Evolutionary conservation across 2,329 filamentous ascomycete genomes (phyloP).

Genomic region (Apiospora aurea): DNA sequence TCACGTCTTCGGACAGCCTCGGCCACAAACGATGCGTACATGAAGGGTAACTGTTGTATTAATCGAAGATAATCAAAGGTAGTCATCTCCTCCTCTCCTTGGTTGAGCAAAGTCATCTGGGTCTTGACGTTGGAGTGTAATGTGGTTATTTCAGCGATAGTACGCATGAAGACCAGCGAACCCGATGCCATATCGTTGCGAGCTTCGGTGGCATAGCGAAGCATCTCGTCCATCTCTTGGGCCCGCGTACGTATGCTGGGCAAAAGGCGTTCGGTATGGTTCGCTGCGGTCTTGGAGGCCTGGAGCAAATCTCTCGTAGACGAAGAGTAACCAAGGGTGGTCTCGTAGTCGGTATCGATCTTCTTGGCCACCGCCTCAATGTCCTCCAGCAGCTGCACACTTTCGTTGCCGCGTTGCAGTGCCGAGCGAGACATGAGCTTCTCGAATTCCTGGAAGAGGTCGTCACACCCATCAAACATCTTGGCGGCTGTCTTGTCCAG

Average conservation of each 20-base stretch:
- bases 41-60: conserved; percentile 82
- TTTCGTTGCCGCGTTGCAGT: conserved; percentile 66
- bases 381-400: conserved; percentile 76
- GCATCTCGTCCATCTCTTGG: conserved; percentile 67
- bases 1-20: conserved; percentile 87
- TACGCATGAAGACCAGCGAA: conserved; percentile 78
- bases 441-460: conserved; percentile 69
- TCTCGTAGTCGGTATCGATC: conserved; percentile 84
- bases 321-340: conserved; percentile 72
- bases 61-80: conserved; percentile 82
- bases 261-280: conserved; percentile 68
- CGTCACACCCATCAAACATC: conserved; percentile 68
- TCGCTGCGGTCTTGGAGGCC: conserved; percentile 68
- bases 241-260: conserved; percentile 64
- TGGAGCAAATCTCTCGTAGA: conserved; percentile 67
- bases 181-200: conserved; percentile 73
- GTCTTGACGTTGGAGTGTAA: conserved; percentile 75
- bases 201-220: conserved; percentile 65
- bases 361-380: conserved; percentile 87
- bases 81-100: conserved; percentile 77
- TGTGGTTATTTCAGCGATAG: conserved; percentile 80
- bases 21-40: conserved; percentile 88
- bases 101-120: conserved; percentile 74
- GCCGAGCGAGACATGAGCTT: conserved; percentile 62
- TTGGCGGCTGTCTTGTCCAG: conserved; percentile 66